Percentiles rank a stretch among this genome's conserved stretches.
These are phyloP conservation scores for Neofusicoccum kwambonambiense DNA, from an alignment of 2,329 filamentous ascomycete species.

Conservation along the genomic window DNA sequence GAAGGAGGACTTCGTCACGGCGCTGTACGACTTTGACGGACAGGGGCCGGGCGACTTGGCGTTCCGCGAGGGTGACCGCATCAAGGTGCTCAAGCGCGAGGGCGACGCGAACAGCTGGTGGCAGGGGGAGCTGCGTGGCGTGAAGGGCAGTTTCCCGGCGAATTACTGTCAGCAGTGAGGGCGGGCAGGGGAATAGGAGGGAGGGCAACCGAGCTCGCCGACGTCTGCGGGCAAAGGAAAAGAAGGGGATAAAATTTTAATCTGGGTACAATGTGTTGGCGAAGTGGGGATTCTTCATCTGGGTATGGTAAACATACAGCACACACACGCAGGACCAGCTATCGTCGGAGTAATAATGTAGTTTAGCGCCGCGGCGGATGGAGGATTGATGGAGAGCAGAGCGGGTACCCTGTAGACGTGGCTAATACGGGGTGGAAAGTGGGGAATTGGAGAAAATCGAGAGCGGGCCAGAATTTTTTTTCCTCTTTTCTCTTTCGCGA, in stretches of 20 bases:
- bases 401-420: slow-evolving; percentile 4
- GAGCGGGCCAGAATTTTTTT: neutral
- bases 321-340: too few relatives aligned
- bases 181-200: neutral
- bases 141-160: slow-evolving; percentile 72
- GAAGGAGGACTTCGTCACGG: slow-evolving; percentile 60
- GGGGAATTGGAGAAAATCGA: neutral
- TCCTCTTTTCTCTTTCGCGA: neutral
- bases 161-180: slow-evolving; percentile 66
- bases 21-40: slow-evolving; percentile 72
- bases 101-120: slow-evolving; percentile 86
- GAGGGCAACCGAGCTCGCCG: neutral
- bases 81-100: slow-evolving; percentile 75
- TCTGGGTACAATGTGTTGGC: neutral
- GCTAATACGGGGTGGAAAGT: neutral
- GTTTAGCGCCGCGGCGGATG: neutral
- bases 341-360: neutral
- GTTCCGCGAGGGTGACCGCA: slow-evolving; percentile 75
- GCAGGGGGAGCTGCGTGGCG: slow-evolving; percentile 71
- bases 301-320: neutral
- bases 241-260: neutral
- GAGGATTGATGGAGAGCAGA: neutral
- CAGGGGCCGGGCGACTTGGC: slow-evolving; percentile 70
- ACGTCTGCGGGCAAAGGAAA: neutral
- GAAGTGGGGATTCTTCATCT: neutral